A percentile compares a stretch with the other conserved stretches of the same genome.
Conservation (phyloP, 2,329 filamentous ascomycete genomes). For the Lecanosticta acicola region DNA sequence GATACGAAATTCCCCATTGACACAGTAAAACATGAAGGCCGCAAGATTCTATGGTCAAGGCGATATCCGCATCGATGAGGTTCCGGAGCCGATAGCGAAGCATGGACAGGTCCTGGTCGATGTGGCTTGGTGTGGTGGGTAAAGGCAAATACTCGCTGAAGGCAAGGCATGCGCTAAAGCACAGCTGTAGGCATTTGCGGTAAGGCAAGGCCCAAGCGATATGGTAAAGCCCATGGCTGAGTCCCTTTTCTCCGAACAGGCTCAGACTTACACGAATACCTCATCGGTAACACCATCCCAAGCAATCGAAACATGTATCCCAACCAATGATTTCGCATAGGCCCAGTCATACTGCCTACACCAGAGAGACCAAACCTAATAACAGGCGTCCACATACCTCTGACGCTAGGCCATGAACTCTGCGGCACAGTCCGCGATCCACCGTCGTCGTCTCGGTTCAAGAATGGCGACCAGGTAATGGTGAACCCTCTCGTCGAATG, state of each 20-base stretch:
- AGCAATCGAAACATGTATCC: too few relatives aligned
- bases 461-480: constrained; percentile 13
- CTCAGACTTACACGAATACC: constrained; percentile 20
- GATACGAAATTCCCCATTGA: too few relatives aligned
- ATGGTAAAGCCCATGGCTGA: too few relatives aligned
- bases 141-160: too few relatives aligned
- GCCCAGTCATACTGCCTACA: constrained; percentile 14
- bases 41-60: constrained; percentile 23
- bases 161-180: too few relatives aligned
- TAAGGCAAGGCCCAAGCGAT: too few relatives aligned
- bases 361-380: constrained; percentile 11
- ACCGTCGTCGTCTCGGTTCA: constrained; percentile 7
- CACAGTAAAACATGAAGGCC: too few relatives aligned
- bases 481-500: constrained; percentile 19
- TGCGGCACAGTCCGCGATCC: constrained; percentile 11
- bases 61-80: constrained; percentile 25
- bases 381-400: constrained; percentile 11
- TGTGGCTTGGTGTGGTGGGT: constrained; percentile 24
- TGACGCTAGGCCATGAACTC: constrained; percentile 20
- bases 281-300: constrained; percentile 14
- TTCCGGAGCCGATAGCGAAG: constrained; percentile 19
- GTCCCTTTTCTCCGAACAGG: too few relatives aligned
- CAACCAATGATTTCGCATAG: too few relatives aligned
- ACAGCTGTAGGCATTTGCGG: too few relatives aligned
- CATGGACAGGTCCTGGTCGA: constrained; percentile 21